Evolutionary conservation across 345 rosid species (phyloP), one percentile per base, ranked within the genome.

Genomic region (Lepidium africanum): DNA sequence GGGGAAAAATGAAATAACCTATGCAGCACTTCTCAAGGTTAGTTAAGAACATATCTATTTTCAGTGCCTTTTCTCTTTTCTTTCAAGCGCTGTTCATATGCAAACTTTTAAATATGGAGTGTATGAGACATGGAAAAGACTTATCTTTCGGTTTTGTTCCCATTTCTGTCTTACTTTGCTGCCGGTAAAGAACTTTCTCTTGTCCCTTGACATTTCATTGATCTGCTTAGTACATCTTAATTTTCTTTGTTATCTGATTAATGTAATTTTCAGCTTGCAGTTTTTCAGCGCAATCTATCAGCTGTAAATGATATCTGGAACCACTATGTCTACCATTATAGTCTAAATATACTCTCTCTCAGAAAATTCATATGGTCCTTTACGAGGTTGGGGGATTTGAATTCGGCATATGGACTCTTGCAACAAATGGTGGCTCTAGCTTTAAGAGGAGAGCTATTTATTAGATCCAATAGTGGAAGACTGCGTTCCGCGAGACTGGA

Each of bases 1-100:
- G 15, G 97, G 92, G 65, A 93, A 82, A 86, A 80, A 87, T 69
- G 92, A 84, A 72, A 70, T 48, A 61, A 93, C 98, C 45, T 88
- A 90, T 73, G 27, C 62, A 25, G 82, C 78, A 71, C 94, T 90
- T 74, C 97, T 90, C 56, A 79, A 90, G 91, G 97, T 90, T 64
- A 70, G 85, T 74, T 36, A 37, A 43, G 9, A 32, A 41, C 62
- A 39, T 41, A 39, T 55, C 9, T 61, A 32, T 13, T 50, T 59
- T 54, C 3, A 63, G n/a, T 16, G 59, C 45, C 19, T 12, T 49
- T 30, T 16, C 35, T 49, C 8, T 10, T 10, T 25, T 51, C 25
- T 17, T 25, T 5, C 30, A 23, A 69, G 48, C 46, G 46, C 5
- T 67, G 46, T 35, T 53, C 51, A 32, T 66, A 16, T 41, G 42